Evolutionary conservation across 1,139 yeast species (phyloP).

Genomic region (Scheffersomyces illinoinensis): DNA sequence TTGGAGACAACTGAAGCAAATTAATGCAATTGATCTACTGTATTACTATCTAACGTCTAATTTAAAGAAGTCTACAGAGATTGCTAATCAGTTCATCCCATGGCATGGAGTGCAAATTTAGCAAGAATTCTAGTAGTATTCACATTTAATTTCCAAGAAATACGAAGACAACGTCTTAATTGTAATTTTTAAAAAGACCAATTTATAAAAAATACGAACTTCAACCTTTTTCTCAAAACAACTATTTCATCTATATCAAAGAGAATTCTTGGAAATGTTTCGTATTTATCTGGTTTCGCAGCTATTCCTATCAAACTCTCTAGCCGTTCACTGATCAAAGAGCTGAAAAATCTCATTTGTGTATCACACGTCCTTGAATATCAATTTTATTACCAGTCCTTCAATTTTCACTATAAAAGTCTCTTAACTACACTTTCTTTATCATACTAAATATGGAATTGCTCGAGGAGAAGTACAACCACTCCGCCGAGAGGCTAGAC

Average conservation of each 20-base stretch:
- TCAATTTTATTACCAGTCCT: neutral
- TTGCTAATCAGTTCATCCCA: too few species aligned
- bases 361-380: neutral
- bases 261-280: neutral
- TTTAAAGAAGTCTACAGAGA: too few species aligned
- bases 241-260: too few species aligned
- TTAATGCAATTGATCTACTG: too few species aligned
- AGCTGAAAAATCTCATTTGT: neutral
- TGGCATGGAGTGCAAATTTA: neutral
- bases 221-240: too few species aligned
- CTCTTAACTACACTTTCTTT: neutral
- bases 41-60: too few species aligned
- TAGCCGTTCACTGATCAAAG: neutral
- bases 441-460: slow-evolving; percentile 36
- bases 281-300: neutral
- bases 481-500: slow-evolving; percentile 66
- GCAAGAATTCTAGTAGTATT: too few species aligned
- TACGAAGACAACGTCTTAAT: too few species aligned
- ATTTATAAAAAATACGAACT: too few species aligned
- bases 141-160: too few species aligned
- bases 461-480: slow-evolving; percentile 55
- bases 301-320: neutral
- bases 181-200: too few species aligned
- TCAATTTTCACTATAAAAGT: neutral
- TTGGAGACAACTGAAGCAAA: neutral